Percentiles rank a stretch among this genome's conserved stretches.
Evolutionary conservation across 331 rosid species (phyloP).

Genomic region (Quercus phellos): DNA sequence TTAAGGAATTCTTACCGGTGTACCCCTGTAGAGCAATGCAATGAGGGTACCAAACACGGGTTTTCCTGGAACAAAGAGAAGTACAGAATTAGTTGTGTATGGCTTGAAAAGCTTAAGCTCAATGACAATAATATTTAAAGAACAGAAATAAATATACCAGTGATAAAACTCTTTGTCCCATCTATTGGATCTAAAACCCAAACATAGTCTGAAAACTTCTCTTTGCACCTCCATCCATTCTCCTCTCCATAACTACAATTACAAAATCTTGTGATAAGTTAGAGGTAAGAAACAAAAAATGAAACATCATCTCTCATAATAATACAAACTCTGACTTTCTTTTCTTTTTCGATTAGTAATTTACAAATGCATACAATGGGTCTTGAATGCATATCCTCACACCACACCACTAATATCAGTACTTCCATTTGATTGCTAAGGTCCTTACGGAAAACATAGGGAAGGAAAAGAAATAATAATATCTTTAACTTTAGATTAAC

Average conservation of each 20-base stretch:
- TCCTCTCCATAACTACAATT: slow-evolving; percentile 86
- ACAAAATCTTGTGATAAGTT: not conserved
- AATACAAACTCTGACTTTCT: not conserved
- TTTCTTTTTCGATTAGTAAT: not conserved
- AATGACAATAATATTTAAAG: not conserved
- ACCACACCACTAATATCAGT: not conserved
- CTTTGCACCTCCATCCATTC: slow-evolving; percentile 85
- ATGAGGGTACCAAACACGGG: slow-evolving; percentile 92
- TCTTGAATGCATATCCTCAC: not conserved
- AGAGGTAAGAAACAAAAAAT: not conserved
- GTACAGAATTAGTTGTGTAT: not conserved
- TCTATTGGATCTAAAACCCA: slow-evolving; percentile 98
- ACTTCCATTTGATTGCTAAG: not conserved
- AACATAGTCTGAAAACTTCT: slow-evolving; percentile 63
- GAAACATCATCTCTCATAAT: not conserved
- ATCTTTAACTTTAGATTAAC: not conserved
- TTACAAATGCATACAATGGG: not conserved
- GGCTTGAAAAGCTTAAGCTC: not conserved
- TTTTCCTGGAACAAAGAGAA: slow-evolving; percentile 56
- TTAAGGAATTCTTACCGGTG: slow-evolving; percentile 56
- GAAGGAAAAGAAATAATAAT: not conserved
- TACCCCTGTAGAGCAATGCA: slow-evolving; percentile 65
- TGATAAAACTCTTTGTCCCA: slow-evolving; percentile 92
- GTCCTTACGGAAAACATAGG: not conserved
- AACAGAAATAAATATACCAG: slow-evolving; percentile 47